phyloP scores from a whole-genome alignment of 1,139 yeast species.

The Blastobotrys petasosporus region DNA sequence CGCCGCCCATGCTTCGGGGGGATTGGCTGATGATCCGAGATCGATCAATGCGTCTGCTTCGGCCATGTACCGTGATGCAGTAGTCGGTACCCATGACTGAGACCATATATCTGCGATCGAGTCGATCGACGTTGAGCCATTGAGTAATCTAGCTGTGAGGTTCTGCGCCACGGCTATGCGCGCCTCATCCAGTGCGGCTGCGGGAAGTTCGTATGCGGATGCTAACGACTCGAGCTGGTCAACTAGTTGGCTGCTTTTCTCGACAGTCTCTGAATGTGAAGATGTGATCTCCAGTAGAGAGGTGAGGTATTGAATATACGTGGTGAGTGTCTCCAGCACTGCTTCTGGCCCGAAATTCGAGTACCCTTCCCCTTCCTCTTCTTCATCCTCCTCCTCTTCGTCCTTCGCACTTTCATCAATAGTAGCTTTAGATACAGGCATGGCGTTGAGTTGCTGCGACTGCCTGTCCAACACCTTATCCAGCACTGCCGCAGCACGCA shows the following conservation, averaged over 20 bases:
- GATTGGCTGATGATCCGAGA: constrained; percentile 5
- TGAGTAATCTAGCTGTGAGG: constrained; percentile 2
- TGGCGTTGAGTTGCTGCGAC: constrained; percentile 11
- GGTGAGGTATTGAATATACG: constrained; percentile 16
- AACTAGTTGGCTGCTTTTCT: neutral
- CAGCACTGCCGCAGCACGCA: constrained; percentile 20
- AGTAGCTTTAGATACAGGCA: neutral
- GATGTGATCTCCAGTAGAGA: constrained; percentile 8
- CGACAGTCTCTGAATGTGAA: neutral
- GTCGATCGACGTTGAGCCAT: neutral
- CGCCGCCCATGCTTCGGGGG: constrained; percentile 13
- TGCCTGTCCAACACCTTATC: constrained; percentile 21
- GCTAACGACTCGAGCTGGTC: neutral
- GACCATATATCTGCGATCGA: constrained; percentile 14
- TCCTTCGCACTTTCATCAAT: neutral
- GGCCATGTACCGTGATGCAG: constrained; percentile 19
- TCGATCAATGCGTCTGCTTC: constrained; percentile 25
- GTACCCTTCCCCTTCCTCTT: neutral
- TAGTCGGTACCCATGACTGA: constrained; percentile 17
- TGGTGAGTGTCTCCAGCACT: constrained; percentile 15
- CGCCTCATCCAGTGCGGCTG: constrained; percentile 14
- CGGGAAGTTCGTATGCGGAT: neutral
- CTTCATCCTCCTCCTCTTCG: neutral
- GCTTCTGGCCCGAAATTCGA: constrained; percentile 10
- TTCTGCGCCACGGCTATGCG: constrained; percentile 18